Evolutionary conservation across 495 filamentous ascomycete genomes (phyloP), one percentile per base, ranked within the genome.

Genomic region (Annulohypoxylon moriforme): DNA sequence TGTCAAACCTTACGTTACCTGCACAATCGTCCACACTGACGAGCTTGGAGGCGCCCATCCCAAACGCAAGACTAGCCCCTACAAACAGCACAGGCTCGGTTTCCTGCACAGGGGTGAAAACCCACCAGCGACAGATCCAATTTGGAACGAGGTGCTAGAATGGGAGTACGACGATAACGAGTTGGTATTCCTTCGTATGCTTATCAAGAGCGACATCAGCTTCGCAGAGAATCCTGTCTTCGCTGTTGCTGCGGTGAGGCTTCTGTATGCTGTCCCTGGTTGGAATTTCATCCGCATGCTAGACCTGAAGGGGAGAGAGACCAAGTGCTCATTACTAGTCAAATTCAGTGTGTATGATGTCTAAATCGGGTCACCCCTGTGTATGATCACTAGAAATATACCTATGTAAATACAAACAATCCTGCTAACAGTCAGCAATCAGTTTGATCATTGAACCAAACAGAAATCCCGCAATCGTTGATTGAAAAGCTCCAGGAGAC

Each of bases 151-250:
- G 75, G 75, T 65, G 31, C 70, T 87, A 4, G 85, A 86, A 67
- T 88, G 85, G 85, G 81, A 85, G 64, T 88, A 77, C 65, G 85
- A 87, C 2, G 84, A 86, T 36, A 85, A 84, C 64, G 84, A 87
- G 74, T 55, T 88, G 40, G 81, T 81, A 0, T 88, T 88, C 46
- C 42, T 88, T 24, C 73, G 86, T 0, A 75, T 88, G 24, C 73
- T 88, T 20, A 77, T 88, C 72, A 88, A 88, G 75, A 83, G 78
- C 62, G 85, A 88, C 34, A 82, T 83, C 33, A 83, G 80, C 62
- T 87, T 85, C 60, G 73, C 81, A 0, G 77, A 77, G 44, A 88
- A 88, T 59, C 82, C 83, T 0, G 78, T 84, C 11, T 78, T 85
- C 58, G 83, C 81, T 0, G 83, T 86, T 10, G 77, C 80, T 0